phyloP scores from a whole-genome alignment of 768 basidiomycete genomes.

The Macrolepiota albuminosa region DNA sequence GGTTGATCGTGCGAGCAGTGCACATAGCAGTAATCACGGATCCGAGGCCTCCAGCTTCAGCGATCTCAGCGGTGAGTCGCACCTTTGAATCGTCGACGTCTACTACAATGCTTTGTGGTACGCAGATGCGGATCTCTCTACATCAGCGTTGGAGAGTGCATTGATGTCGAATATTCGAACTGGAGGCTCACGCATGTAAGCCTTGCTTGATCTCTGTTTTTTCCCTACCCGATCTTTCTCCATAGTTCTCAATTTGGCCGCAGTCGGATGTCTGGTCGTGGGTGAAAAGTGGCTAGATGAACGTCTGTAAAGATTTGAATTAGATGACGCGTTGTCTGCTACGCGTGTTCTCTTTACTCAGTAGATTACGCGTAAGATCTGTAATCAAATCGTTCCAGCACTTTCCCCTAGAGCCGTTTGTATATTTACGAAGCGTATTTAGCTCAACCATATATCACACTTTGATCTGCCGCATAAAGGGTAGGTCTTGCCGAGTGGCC shows the following conservation, averaged over 20 bases:
- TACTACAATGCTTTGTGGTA: background rate
- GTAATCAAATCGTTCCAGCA: slow-evolving; percentile 18
- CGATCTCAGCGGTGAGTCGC: slow-evolving; percentile 66
- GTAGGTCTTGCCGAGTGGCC: background rate
- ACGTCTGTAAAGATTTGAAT: background rate
- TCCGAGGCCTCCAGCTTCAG: slow-evolving; percentile 82
- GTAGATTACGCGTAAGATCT: slow-evolving; percentile 10
- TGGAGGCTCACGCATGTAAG: slow-evolving; percentile 68
- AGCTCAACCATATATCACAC: background rate
- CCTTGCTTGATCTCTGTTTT: slow-evolving; percentile 14
- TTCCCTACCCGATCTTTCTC: slow-evolving; percentile 3
- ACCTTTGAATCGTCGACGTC: background rate
- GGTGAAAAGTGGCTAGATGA: background rate
- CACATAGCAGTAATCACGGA: slow-evolving; percentile 58
- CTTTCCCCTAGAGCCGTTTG: slow-evolving; percentile 11
- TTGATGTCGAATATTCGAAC: slow-evolving; percentile 69
- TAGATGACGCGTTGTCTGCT: slow-evolving; percentile 9
- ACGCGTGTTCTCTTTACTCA: slow-evolving; percentile 8
- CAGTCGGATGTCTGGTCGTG: slow-evolving; percentile 30
- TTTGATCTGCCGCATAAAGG: slow-evolving; percentile 4
- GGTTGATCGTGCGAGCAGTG: slow-evolving; percentile 39
- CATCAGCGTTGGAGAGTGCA: slow-evolving; percentile 78
- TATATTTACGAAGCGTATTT: slow-evolving; percentile 2
- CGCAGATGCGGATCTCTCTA: slow-evolving; percentile 68
- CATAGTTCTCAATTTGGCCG: slow-evolving; percentile 33